Evolutionary conservation across 352 stramenopile genomes (phyloP), one percentile per base, ranked within the genome.

Genomic region (Phytopythium litorale): DNA sequence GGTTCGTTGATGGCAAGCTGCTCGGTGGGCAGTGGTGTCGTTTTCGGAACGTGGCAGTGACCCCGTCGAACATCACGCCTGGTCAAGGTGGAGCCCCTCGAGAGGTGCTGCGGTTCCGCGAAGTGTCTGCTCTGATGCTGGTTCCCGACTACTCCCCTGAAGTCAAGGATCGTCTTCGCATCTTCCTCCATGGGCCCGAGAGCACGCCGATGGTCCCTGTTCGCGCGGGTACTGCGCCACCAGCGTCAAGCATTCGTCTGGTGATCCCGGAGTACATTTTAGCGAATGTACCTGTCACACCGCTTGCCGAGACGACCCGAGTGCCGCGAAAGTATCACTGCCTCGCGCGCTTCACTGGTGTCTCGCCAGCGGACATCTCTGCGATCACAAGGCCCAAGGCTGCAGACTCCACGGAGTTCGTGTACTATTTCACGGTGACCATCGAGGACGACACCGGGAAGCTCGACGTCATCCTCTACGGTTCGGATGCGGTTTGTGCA

Each of bases 401-500:
- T 43, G 46, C 33, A 0, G 62, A 45, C 2, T 63, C 61, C 8
- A 19, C 54, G 12, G 66, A 63, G n/a, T 89, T 73, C 51, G 62
- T 91, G 18, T 93, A 91, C 62, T 89, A 79, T 6, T 93, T 93
- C 25, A 80, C 75, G 7, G 49, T 89, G 50, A 73, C 66, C n/a
- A 48, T 91, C 18, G 62, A 83, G 62, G 81, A 93, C 33, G 62
- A 46, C 37, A 72, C 60, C 0, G 77, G 76, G 15, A 65, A 70
- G 38, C 64, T 93, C 23, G 83, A 88, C 46, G 72, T 80, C 40
- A 91, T 91, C 66, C 71, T 88, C 7, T 77, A 91, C 61, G 81
- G 81, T 25, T 76, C 75, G 49, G 81, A 93, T 49, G 84, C 80
- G 65, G 84, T 93, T 73, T 64, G 79, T 72, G 13, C 7, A 32